Evolutionary conservation across 768 basidiomycete species (phyloP), one percentile per base, ranked within the genome.

Genomic region (Cystoderma amianthinum): DNA sequence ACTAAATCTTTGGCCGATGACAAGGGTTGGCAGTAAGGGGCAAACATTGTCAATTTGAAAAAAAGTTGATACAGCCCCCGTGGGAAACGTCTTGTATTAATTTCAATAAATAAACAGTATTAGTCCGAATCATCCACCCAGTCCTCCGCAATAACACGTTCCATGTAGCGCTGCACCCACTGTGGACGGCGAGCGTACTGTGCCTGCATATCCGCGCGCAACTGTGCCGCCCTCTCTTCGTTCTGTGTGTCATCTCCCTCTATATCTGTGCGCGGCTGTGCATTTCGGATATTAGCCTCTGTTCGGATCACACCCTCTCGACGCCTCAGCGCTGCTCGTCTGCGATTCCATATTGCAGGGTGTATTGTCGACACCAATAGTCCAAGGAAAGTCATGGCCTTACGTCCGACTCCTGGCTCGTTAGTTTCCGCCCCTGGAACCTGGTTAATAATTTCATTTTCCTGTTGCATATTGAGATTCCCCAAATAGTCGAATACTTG

Each of bases 261-360:
- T 33, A 53, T 55, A 22, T 50, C 55, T 13, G 48, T 28, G 41
- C 47, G 46, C 15, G 54, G 52, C 38, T 58, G 47, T 24, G 60
- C 48, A 40, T 66, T 61, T 18, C 67, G 60, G 40, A 63, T 59
- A 46, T 72, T 74, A 44, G 75, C 76, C 58, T 87, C 85, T 21
- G 78, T 82, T 47, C 83, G 68, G 24, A 88, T 55, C 33, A 72
- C 68, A 5, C 82, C 78, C 62, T 88, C 85, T 39, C 85, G 62
- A 44, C 65, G 67, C 48, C 76, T 64, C 50, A 88, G 69, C 11
- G 69, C 71, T 16, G 55, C 61, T 37, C 84, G 65, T 51, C 85
- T 67, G 45, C 77, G 72, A 52, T 86, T 79, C 76, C 85, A 86
- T 30, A 85, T 66, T 28, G 83, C 85, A 3, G 85, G 85, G 54